Conservation (phyloP, 371 early-diverging fungal genomes). For the Mucor saturninus region DNA sequence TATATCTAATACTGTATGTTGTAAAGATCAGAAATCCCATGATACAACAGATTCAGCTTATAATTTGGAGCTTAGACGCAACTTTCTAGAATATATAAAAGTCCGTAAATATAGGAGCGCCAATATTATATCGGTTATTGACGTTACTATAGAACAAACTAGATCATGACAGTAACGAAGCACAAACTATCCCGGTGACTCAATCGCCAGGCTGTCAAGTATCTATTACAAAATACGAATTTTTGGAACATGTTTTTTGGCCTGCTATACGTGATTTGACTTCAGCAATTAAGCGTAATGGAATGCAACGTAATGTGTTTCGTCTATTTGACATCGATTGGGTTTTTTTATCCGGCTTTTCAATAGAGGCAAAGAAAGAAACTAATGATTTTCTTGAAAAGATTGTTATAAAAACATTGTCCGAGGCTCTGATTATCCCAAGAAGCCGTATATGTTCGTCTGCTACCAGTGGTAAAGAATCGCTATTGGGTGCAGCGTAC, state of each 20-base stretch:
- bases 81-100: constrained; percentile 1
- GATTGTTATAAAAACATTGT: not conserved
- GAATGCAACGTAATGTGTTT: constrained; percentile 2
- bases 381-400: constrained; percentile 5
- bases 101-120: not conserved
- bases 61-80: not conserved
- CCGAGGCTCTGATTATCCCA: constrained; percentile 3
- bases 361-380: not conserved
- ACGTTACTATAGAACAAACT: not conserved
- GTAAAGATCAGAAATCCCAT: not conserved
- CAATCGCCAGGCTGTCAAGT: not conserved
- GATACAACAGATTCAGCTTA: not conserved
- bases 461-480: not conserved
- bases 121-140: too few species aligned
- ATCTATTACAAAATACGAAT: constrained; percentile 10
- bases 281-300: constrained; percentile 2
- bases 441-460: not conserved
- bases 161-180: constrained; percentile 3
- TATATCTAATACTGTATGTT: not conserved
- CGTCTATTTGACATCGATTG: constrained; percentile 2
- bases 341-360: constrained; percentile 14
- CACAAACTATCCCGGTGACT: constrained; percentile 2
- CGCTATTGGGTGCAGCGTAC: constrained; percentile 3
- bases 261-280: constrained; percentile 8
- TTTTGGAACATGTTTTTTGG: constrained; percentile 14